Evolutionary conservation across 2,329 filamentous ascomycete species (phyloP), one percentile per base, ranked within the genome.

Genomic region (Scolecobasidium constrictum): DNA sequence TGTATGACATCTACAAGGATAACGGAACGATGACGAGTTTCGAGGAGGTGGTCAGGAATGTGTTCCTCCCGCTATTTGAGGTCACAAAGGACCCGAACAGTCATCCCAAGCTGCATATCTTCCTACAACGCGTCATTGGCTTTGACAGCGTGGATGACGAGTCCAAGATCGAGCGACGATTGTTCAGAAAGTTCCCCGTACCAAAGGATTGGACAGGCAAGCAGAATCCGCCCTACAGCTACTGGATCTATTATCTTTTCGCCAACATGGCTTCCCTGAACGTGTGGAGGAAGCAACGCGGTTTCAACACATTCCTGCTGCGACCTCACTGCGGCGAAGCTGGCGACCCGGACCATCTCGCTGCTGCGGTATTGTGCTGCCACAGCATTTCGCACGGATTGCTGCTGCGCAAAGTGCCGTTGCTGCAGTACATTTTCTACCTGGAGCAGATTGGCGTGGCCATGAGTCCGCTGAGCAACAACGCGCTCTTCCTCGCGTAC

Each of bases 391-490:
- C 86, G 54, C 92, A 98, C 57, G 92, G 92, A 16, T 75, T 98
- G 43, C 67, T 94, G 43, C 73, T 98, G 31, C 82, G 92, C 48
- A 98, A 98, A 59, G 88, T 96, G 3, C 92, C 92, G 2, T 66
- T 98, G 47, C 66, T 98, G 43, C 92, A 98, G 62, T 98, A 98
- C 62, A 78, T 96, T 40, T 98, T 94, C 66, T 98, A 98, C 55
- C 77, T 98, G 16, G 88, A 98, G 57, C 90, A 96, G 58, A 95
- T 98, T 48, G 92, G 92, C 45, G 92, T 98, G 49, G 92, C 92
- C 47, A 98, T 98, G 92, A 96, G 90, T n/a, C 92, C 92, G 2
- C 72, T 98, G 36, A 94, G 87, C 62, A 98, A 98, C 68, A 98
- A 98, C 54, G 92, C 92, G 0, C 67, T 98, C 22, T 98, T 98